A percentile compares a stretch with the other conserved stretches of the same genome.
These are phyloP conservation scores for Pyricularia grisea DNA, from an alignment of 2,329 filamentous ascomycete species.

Conservation along the genomic window DNA sequence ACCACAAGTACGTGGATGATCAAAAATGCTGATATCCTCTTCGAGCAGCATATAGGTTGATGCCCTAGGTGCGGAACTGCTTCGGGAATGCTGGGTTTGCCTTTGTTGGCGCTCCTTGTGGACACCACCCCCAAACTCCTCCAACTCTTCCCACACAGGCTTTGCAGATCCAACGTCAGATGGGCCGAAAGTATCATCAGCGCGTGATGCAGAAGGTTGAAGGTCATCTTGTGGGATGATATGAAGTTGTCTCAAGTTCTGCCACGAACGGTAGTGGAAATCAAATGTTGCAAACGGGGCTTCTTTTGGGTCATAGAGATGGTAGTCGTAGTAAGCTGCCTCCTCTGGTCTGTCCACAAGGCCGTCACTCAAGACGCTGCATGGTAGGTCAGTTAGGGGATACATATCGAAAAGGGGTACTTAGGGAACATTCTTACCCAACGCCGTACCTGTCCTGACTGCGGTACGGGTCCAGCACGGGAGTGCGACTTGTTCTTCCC, in stretches of 20 bases:
- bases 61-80: background rate
- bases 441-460: slow-evolving; percentile 42
- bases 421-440: slow-evolving; percentile 27
- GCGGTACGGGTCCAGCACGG: slow-evolving; percentile 32
- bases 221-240: slow-evolving; percentile 26
- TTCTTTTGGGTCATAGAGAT: slow-evolving; percentile 39
- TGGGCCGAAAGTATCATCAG: background rate
- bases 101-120: background rate
- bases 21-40: background rate
- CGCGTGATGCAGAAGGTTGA: background rate
- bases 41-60: background rate
- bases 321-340: slow-evolving; percentile 41
- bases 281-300: slow-evolving; percentile 42
- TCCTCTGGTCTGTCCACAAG: slow-evolving; percentile 41
- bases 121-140: background rate
- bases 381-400: slow-evolving; percentile 4
- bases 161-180: background rate
- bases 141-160: background rate
- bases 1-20: background rate
- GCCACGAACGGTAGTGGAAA: slow-evolving; percentile 47
- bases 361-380: slow-evolving; percentile 42
- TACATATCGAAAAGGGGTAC: too few species aligned
- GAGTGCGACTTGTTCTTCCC: slow-evolving; percentile 31
- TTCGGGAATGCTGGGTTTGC: background rate
- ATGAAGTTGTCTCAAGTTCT: slow-evolving; percentile 35